Evolutionary conservation across 805 yeast species (phyloP).

Genomic region (Kuraishia hungarica): DNA sequence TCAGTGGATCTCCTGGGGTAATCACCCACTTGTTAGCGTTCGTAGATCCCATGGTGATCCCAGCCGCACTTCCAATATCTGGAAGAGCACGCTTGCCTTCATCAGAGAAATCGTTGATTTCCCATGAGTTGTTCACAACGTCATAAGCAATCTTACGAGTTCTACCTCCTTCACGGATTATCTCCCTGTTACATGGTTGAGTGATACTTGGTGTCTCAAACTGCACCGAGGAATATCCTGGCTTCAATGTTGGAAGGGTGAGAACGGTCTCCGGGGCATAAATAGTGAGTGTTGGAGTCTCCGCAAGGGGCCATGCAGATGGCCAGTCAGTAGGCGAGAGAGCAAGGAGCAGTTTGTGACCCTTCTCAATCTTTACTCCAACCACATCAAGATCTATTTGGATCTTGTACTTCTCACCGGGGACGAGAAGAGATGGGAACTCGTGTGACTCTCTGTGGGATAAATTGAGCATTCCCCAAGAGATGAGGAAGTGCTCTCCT

Average conservation of each 20-base stretch:
- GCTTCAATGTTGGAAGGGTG: constrained; percentile 20
- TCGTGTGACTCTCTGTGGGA: constrained; percentile 33
- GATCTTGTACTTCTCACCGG: constrained; percentile 24
- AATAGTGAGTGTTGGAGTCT: constrained; percentile 27
- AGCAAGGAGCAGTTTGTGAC: constrained; percentile 30
- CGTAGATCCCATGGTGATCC: constrained; percentile 30
- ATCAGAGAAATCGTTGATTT: constrained; percentile 24
- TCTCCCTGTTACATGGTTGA: constrained; percentile 19
- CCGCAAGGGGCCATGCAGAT: constrained; percentile 36
- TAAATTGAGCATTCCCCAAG: constrained; percentile 37
- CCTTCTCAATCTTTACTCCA: constrained; percentile 26
- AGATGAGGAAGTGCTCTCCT: constrained; percentile 28
- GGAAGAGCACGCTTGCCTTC: constrained; percentile 26
- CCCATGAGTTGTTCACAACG: constrained; percentile 26
- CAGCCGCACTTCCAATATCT: constrained; percentile 22
- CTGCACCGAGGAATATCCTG: constrained; percentile 12
- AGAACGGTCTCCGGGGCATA: constrained; percentile 18
- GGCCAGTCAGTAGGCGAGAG: constrained; percentile 41
- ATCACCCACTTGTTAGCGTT: constrained; percentile 31
- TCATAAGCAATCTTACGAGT: constrained; percentile 19
- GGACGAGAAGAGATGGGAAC: constrained; percentile 25
- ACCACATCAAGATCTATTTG: constrained; percentile 28
- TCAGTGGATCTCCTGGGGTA: constrained; percentile 27
- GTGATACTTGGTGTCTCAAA: constrained; percentile 22
- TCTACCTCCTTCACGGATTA: constrained; percentile 14